Evolutionary conservation across 352 stramenopile genomes (phyloP).

Genomic region (Globisporangium barbulae): DNA sequence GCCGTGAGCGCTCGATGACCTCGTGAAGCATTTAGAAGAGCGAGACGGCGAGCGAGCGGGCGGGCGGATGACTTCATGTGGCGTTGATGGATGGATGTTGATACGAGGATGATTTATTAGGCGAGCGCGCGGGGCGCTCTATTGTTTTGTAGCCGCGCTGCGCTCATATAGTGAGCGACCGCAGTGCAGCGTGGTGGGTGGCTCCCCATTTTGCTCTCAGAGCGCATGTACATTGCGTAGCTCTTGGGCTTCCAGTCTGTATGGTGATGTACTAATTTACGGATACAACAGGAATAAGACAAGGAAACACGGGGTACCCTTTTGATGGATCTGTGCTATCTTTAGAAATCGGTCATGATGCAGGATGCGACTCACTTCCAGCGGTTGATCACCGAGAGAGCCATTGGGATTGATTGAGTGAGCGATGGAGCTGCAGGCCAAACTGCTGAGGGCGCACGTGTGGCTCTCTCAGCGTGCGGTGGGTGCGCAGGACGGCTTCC

Average conservation of each 20-base stretch:
- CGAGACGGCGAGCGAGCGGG: neutral
- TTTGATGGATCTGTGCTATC: neutral
- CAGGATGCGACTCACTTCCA: no score
- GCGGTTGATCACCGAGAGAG: neutral
- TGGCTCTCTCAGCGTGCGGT: conserved; percentile 34
- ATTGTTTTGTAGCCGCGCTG: neutral
- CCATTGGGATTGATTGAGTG: neutral
- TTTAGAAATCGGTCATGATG: neutral
- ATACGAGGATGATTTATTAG: conserved; percentile 20
- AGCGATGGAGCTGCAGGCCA: conserved; percentile 26
- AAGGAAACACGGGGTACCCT: neutral
- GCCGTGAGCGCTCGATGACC: conserved; percentile 64
- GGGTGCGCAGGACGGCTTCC: conserved; percentile 30
- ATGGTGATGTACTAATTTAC: no score
- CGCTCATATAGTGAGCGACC: neutral
- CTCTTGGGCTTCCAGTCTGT: neutral
- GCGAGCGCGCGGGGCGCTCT: neutral
- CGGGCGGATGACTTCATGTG: neutral
- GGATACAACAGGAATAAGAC: neutral
- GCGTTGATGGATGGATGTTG: conserved; percentile 4
- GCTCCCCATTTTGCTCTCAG: neutral
- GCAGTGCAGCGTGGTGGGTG: neutral
- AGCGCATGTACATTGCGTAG: neutral
- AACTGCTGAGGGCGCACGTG: conserved; percentile 30
- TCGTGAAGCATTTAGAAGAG: conserved; percentile 24